These are phyloP conservation scores for Agapanthus africanus DNA, from an alignment of 106 monocot genomes.

Conservation along the genomic window DNA sequence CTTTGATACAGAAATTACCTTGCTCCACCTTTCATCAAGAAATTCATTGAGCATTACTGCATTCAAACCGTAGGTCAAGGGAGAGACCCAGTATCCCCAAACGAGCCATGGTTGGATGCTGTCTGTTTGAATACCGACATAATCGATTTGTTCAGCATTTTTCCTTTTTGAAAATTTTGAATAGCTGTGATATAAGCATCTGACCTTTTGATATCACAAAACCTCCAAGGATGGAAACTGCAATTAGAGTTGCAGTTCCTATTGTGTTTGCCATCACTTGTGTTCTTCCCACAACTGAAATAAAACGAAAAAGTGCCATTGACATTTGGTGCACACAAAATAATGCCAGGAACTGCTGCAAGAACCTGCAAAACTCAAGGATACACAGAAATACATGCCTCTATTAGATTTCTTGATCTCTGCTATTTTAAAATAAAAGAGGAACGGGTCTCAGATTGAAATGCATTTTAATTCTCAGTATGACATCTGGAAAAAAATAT, in stretches of 20 bases:
- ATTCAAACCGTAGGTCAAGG: slow-evolving; percentile 80
- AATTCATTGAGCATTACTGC: slow-evolving; percentile 80
- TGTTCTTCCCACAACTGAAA: slow-evolving; percentile 47
- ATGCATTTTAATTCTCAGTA: too few relatives aligned
- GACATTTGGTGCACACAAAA: slow-evolving; percentile 56
- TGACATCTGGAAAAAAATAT: neutral
- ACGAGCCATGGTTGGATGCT: slow-evolving; percentile 50
- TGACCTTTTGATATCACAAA: slow-evolving; percentile 54
- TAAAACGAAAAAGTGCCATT: slow-evolving; percentile 44
- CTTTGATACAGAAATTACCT: slow-evolving; percentile 20
- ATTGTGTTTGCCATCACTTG: slow-evolving; percentile 47
- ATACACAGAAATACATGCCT: neutral
- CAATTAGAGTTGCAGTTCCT: slow-evolving; percentile 29
- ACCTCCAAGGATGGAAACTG: slow-evolving; percentile 47
- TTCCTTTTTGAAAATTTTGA: too few relatives aligned
- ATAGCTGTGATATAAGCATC: slow-evolving; percentile 2
- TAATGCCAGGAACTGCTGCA: slow-evolving; percentile 53
- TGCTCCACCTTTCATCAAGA: slow-evolving; percentile 69
- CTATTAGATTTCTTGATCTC: neutral
- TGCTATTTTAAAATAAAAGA: too few relatives aligned
- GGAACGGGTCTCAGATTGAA: neutral
- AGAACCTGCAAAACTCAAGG: slow-evolving; percentile 27
- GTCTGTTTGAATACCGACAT: neutral
- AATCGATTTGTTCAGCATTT: too few relatives aligned
- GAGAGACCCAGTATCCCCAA: slow-evolving; percentile 79